A percentile compares a stretch with the other conserved stretches of the same genome.
phyloP scores from a whole-genome alignment of 345 rosid genomes.

The Capsella bursapastoris region DNA sequence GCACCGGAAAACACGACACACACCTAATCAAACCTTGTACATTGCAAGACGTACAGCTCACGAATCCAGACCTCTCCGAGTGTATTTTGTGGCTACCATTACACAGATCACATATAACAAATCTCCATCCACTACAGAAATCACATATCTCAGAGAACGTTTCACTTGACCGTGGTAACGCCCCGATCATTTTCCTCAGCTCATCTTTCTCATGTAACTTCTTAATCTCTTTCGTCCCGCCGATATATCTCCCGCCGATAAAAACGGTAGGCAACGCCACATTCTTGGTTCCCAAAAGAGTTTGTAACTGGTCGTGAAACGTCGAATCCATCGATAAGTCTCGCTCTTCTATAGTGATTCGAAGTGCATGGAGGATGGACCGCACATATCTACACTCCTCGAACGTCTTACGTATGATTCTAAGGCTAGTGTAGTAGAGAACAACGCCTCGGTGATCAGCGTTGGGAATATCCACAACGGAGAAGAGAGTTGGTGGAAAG shows the following conservation, averaged over 20 bases:
- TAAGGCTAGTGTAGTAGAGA: conserved; percentile 81
- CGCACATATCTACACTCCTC: conserved; percentile 69
- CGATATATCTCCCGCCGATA: conserved; percentile 55
- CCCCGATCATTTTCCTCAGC: conserved; percentile 47
- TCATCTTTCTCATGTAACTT: conserved; percentile 55
- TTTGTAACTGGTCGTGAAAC: conserved; percentile 61
- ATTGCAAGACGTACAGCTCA: conserved; percentile 52
- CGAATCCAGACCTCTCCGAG: conserved; percentile 49
- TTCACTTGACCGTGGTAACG: conserved; percentile 38
- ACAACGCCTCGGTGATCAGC: conserved; percentile 54
- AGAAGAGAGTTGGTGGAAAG: conserved; percentile 18
- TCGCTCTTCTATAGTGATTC: conserved; percentile 70
- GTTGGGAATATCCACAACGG: conserved; percentile 31
- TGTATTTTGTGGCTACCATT: conserved; percentile 72
- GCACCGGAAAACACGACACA: conserved; percentile 39
- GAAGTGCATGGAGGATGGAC: conserved; percentile 60
- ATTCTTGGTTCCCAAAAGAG: conserved; percentile 44
- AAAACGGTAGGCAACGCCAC: conserved; percentile 53
- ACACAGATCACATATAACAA: conserved; percentile 53
- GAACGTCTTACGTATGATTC: conserved; percentile 70
- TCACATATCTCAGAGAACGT: conserved; percentile 38
- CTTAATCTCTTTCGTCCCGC: conserved; percentile 57
- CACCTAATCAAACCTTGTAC: conserved; percentile 59
- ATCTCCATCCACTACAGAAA: conserved; percentile 62
- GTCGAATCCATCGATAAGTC: conserved; percentile 73